Evolutionary conservation across 768 basidiomycete genomes (phyloP), one percentile per base, ranked within the genome.

Genomic region (Calvatia gigantea): DNA sequence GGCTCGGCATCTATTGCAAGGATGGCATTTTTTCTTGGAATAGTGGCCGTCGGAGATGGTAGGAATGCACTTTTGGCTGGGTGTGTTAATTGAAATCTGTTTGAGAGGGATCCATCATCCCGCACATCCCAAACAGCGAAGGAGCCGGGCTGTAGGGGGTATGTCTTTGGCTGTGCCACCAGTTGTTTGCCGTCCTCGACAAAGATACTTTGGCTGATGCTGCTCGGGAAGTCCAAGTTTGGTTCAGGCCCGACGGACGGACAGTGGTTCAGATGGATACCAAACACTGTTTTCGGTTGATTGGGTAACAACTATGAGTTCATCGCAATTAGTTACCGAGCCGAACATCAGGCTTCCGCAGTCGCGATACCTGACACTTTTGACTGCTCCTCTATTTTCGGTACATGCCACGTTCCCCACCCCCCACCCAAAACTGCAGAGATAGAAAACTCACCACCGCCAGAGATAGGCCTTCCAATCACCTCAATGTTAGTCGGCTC

Each of bases 381-480:
- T 78, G 31, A 73, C 59, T 12, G 64, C 64, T 12, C 78, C 78
- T 27, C 77, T 73, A 62, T 79, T 80, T 29, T 78, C 67, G 2
- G 70, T 68, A 57, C 75, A 77, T 25, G 74, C 66, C 49, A 62
- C 66, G 17, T 15, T 47, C 2, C 68, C 70, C 9, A 60, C 68
- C 37, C 68, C 37, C 65, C 62, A 55, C 72, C 73, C 51, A 75
- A 65, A 8, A 74, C 70, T 7, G 76, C 60, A 0, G 78, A 76
- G 54, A 82, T 67, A 14, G 80, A 79, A 70, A 81, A 81, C 51
- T 82, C 75, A 14, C 81, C 79, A 3, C 73, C 75, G 12, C 69
- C 73, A 15, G 71, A 67, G 1, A 75, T 69, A 6, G 79, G 78
- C 32, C 68, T 64, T 1, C 79, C 80, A 31, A 80, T 66, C 70